Evolutionary conservation across 2,329 filamentous ascomycete genomes (phyloP).

Genomic region (Acrocalymma vagum): DNA sequence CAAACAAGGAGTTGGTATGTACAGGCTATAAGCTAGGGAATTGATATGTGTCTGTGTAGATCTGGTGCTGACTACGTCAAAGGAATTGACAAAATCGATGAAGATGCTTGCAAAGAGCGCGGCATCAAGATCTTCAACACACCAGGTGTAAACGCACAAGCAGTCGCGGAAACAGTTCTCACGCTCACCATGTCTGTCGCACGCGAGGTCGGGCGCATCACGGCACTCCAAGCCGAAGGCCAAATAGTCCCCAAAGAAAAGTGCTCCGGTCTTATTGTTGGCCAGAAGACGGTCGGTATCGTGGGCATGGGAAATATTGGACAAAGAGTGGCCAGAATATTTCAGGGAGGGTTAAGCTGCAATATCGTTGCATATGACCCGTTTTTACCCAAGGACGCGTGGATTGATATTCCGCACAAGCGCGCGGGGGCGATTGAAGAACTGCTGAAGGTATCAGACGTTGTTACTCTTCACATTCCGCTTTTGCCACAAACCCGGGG

Average conservation of each 20-base stretch:
- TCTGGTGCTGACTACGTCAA: background rate
- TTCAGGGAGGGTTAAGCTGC: conserved; percentile 48
- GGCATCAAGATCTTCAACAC: conserved; percentile 59
- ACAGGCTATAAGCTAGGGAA: background rate
- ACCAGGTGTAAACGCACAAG: conserved; percentile 55
- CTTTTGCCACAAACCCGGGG: conserved; percentile 31
- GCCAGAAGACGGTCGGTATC: conserved; percentile 56
- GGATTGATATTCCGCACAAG: conserved; percentile 24
- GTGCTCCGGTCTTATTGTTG: conserved; percentile 51
- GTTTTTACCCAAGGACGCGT: conserved; percentile 52
- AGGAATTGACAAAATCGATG: conserved; percentile 56
- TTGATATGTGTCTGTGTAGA: background rate
- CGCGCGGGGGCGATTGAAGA: conserved; percentile 27
- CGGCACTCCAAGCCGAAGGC: conserved; percentile 43
- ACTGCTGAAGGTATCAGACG: conserved; percentile 20
- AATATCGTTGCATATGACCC: conserved; percentile 52
- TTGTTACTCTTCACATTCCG: conserved; percentile 31
- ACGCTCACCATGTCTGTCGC: conserved; percentile 46
- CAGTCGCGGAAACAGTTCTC: conserved; percentile 53
- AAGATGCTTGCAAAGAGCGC: conserved; percentile 46
- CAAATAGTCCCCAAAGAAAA: conserved; percentile 49
- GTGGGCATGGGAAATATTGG: conserved; percentile 56
- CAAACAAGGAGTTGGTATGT: conserved; percentile 57
- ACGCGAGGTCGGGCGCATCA: conserved; percentile 28
- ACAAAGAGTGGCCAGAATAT: conserved; percentile 22